These are phyloP conservation scores for Metrosideros polymorpha DNA, from an alignment of 441 rosid genomes.

Conservation along the genomic window DNA sequence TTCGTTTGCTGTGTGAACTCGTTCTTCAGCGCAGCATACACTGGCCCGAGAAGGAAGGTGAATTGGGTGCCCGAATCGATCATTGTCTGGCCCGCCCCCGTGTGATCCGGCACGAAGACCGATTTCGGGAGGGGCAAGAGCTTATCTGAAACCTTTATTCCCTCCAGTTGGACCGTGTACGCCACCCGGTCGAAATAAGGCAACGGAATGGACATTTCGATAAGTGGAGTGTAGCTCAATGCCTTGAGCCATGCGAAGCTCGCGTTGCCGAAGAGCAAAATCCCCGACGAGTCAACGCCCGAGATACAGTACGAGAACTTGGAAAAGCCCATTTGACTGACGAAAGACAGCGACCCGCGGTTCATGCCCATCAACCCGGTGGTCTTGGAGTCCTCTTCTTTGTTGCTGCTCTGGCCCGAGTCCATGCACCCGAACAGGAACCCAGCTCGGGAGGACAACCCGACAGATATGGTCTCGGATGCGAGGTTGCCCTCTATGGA, in stretches of 20 bases:
- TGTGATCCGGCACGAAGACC: constrained; percentile 36
- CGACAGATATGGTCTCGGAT: constrained; percentile 29
- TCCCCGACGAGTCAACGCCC: constrained; percentile 43
- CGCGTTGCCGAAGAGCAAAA: constrained; percentile 40
- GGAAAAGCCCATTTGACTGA: constrained; percentile 38
- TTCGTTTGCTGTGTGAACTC: constrained; percentile 48
- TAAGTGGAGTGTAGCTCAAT: constrained; percentile 38
- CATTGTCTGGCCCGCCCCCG: constrained; percentile 68
- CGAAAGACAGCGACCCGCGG: constrained; percentile 49
- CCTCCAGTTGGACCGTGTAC: constrained; percentile 42
- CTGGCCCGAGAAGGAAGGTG: constrained; percentile 41
- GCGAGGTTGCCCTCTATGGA: constrained; percentile 50
- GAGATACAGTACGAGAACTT: constrained; percentile 66
- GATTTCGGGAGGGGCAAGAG: constrained; percentile 29
- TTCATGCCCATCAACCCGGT: constrained; percentile 73
- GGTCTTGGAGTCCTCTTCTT: constrained; percentile 55
- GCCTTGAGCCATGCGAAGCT: constrained; percentile 30
- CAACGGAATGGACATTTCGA: constrained; percentile 25
- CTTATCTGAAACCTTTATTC: constrained; percentile 35
- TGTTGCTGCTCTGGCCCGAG: constrained; percentile 34
- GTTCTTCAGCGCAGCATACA: constrained; percentile 30
- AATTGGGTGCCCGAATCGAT: constrained; percentile 63
- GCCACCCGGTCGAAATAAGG: constrained; percentile 54
- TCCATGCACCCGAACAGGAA: constrained; percentile 53
- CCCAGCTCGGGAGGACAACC: constrained; percentile 18